Base-by-base conservation (phyloP, 345 rosid genomes). In the Geranium rotundifolium region DNA sequence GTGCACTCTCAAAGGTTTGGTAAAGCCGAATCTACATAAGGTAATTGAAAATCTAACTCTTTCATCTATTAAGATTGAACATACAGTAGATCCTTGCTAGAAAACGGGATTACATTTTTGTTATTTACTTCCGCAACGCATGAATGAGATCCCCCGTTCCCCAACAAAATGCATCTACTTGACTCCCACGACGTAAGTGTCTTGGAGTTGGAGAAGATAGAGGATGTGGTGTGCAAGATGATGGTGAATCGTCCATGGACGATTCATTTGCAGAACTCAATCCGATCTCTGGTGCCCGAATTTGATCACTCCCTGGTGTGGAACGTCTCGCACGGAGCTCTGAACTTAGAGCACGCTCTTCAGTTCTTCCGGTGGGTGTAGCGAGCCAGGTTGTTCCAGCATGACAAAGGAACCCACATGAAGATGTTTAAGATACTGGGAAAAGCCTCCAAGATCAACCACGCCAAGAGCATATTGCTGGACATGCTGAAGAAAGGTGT, bases 301-400 rank as follows among this genome's bases (percentile, higher is more conserved):
- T 91, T 90, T 67, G 95, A 89, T 59, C 82, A 83, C 65, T 72
- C 93, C 3, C 62, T 91, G 12, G 95, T 89, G 7, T 89, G 89
- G 65, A 91, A 89, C 41, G 96, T 89, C 1, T 71, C 86, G 64
- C 95, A 91, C 60, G 76, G 86, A 14, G 86, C 98, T 4, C 77
- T 73, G 60, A 81, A 81, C 60, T 67, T 83, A 49, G 98, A 89
- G 19, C 97, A 88, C 46, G 97, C 95, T 52, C 95, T 91, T 69
- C 97, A 91, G 66, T 91, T 91, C 81, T 91, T 86, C 69, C 75
- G 98, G 57, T 91, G 95, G 98, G 82, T 91, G 5, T 95, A 91
- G 76, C 90, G 98, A 67, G 71, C 95, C 16, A 92, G 92, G 13
- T 74, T 89, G 75, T 77, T 88, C 68, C 70, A 70, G 23, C 98